Conservation (phyloP, 805 yeast species). For the Wickerhamomyces ciferrii region DNA sequence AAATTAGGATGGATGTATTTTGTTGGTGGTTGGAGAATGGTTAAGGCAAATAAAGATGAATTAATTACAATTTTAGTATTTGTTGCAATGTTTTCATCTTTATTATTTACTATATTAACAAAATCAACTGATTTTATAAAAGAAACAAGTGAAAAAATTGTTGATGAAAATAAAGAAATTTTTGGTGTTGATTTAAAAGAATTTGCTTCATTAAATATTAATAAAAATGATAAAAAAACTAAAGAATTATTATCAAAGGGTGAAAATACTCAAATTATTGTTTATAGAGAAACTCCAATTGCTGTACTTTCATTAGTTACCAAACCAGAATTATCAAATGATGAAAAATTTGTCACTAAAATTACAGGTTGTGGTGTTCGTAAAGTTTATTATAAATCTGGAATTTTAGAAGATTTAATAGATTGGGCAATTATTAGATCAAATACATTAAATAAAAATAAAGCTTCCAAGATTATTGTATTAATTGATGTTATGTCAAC, state of each 20-base stretch:
- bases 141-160: slow-evolving; percentile 29
- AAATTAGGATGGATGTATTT: slow-evolving; percentile 9
- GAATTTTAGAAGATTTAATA: slow-evolving; percentile 57
- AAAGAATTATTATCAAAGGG: slow-evolving; percentile 29
- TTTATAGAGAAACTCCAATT: slow-evolving; percentile 69
- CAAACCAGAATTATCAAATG: slow-evolving; percentile 34
- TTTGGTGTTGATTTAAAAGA: slow-evolving; percentile 50
- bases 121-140: slow-evolving; percentile 45
- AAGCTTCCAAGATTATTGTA: slow-evolving; percentile 30
- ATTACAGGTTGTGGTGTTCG: slow-evolving; percentile 60
- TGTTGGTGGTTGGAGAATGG: slow-evolving; percentile 10
- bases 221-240: slow-evolving; percentile 17
- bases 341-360: slow-evolving; percentile 40
- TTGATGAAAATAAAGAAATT: slow-evolving; percentile 29
- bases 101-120: slow-evolving; percentile 34
- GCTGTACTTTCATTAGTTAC: slow-evolving; percentile 49
- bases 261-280: slow-evolving; percentile 47
- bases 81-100: slow-evolving; percentile 29
- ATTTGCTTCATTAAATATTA: slow-evolving; percentile 31
- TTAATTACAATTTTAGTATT: slow-evolving; percentile 30
- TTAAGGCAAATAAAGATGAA: slow-evolving; percentile 14
- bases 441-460: slow-evolving; percentile 30
- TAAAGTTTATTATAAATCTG: slow-evolving; percentile 60
- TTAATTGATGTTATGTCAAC: slow-evolving; percentile 46
- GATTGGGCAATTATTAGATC: slow-evolving; percentile 54